Conservation (phyloP, 2,329 filamentous ascomycete genomes). For the Cephalotrichum gorgonifer region DNA sequence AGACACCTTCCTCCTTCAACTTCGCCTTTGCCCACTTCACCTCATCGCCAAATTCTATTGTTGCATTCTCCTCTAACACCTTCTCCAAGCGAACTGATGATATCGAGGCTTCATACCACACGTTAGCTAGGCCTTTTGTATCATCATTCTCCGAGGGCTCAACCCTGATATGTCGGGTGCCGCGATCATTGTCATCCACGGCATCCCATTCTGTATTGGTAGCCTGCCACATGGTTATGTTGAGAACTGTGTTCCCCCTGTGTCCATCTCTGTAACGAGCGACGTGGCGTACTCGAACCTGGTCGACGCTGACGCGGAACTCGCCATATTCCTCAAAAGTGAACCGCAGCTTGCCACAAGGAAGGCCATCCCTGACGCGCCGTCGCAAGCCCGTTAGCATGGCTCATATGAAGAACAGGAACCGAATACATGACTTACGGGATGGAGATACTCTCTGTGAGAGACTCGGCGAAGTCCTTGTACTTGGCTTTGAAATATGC, state of each 20-base stretch:
- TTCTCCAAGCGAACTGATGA: constrained; percentile 4
- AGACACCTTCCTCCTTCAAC: constrained; percentile 11
- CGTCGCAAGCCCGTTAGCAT: background rate
- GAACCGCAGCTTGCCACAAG: background rate
- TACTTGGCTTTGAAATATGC: constrained; percentile 3
- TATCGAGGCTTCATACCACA: constrained; percentile 4
- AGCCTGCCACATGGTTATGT: constrained; percentile 1
- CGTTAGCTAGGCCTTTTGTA: background rate
- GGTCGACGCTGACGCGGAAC: background rate
- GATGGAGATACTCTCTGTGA: background rate
- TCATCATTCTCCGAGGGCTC: background rate
- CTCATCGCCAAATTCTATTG: constrained; percentile 15
- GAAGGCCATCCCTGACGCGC: background rate
- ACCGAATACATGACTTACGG: background rate
- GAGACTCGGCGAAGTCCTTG: background rate
- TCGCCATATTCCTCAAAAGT: background rate
- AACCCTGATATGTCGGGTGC: background rate
- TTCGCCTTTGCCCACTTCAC: constrained; percentile 14
- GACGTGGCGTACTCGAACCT: constrained; percentile 1
- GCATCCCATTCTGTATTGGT: background rate
- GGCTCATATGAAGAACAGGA: background rate
- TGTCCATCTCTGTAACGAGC: background rate
- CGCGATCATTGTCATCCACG: background rate
- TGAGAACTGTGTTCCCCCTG: background rate
- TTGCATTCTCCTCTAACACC: constrained; percentile 14